These are phyloP conservation scores for Xanthoparmelia taractica DNA, from an alignment of 495 filamentous ascomycete genomes.

Conservation along the genomic window DNA sequence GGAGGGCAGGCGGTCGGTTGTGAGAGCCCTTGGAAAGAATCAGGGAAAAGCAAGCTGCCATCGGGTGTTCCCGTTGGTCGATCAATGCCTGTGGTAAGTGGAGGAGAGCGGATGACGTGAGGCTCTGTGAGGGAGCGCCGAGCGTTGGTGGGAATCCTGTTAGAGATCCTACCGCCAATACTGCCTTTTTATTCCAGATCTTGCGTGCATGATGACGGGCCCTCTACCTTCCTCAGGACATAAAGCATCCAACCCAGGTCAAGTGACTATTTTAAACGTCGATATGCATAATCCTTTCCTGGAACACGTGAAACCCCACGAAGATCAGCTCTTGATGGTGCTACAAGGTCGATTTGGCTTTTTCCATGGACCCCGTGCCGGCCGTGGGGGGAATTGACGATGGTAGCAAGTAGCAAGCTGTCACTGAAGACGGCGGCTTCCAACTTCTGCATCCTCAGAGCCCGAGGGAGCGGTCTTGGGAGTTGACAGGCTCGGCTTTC, in stretches of 20 bases:
- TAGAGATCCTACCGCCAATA: neutral
- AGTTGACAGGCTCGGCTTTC: constrained; percentile 10
- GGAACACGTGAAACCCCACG: neutral
- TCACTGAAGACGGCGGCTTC: constrained; percentile 10
- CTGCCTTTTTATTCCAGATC: neutral
- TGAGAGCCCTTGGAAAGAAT: constrained; percentile 1
- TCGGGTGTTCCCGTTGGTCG: constrained; percentile 10
- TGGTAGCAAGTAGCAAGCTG: neutral
- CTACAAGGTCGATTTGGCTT: neutral
- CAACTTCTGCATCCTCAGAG: constrained; percentile 8
- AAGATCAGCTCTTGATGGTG: constrained; percentile 5
- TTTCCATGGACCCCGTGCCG: constrained; percentile 3
- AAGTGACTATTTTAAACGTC: neutral
- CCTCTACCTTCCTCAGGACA: neutral
- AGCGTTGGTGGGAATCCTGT: neutral
- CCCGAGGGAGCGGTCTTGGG: constrained; percentile 3
- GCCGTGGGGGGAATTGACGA: constrained; percentile 2
- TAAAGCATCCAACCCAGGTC: neutral
- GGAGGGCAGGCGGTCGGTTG: neutral
- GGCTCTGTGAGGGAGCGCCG: neutral
- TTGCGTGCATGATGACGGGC: neutral
- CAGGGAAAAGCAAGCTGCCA: neutral
- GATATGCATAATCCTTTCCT: neutral
- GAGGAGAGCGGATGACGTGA: constrained; percentile 4
- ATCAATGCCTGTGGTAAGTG: constrained; percentile 7